phyloP scores from a whole-genome alignment of 345 rosid species.

The Linum usitatissimum region DNA sequence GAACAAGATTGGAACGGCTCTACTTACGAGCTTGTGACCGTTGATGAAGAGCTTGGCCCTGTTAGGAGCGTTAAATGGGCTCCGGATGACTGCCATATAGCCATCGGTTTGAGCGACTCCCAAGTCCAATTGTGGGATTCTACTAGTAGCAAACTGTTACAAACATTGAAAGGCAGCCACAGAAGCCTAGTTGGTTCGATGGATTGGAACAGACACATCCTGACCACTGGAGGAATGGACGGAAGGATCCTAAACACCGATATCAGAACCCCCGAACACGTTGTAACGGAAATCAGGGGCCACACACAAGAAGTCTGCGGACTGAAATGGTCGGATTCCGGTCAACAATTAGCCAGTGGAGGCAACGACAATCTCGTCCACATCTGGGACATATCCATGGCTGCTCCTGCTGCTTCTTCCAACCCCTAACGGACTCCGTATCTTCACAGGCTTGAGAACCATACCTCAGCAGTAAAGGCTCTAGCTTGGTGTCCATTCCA shows the following conservation, averaged over 20 bases:
- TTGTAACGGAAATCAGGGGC: slow-evolving; percentile 33
- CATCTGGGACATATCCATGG: slow-evolving; percentile 41
- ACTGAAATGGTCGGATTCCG: slow-evolving; percentile 44
- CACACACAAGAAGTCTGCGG: slow-evolving; percentile 10
- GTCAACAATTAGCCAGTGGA: slow-evolving; percentile 44
- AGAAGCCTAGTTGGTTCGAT: slow-evolving; percentile 31
- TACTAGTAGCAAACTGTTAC: slow-evolving; percentile 21
- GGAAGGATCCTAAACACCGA: slow-evolving; percentile 36
- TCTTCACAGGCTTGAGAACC: slow-evolving; percentile 44
- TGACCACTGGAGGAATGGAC: slow-evolving; percentile 11
- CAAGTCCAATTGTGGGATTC: slow-evolving; percentile 44
- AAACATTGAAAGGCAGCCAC: slow-evolving; percentile 36
- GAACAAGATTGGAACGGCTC: too few relatives aligned
- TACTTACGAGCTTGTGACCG: slow-evolving; percentile 41
- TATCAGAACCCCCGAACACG: slow-evolving; percentile 31
- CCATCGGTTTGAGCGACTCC: slow-evolving; percentile 38
- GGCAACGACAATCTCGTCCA: slow-evolving; percentile 38
- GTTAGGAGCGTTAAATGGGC: slow-evolving; percentile 50
- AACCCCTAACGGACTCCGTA: slow-evolving; percentile 31
- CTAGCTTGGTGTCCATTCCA: slow-evolving; percentile 60
- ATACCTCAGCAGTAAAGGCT: slow-evolving; percentile 49
- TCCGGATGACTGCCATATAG: slow-evolving; percentile 37
- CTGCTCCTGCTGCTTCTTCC: slow-evolving; percentile 11
- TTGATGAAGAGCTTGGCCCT: slow-evolving; percentile 33
- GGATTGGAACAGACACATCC: slow-evolving; percentile 44